Conservation (phyloP, 352 stramenopile species). For the Nothophytophthora sp. region DNA sequence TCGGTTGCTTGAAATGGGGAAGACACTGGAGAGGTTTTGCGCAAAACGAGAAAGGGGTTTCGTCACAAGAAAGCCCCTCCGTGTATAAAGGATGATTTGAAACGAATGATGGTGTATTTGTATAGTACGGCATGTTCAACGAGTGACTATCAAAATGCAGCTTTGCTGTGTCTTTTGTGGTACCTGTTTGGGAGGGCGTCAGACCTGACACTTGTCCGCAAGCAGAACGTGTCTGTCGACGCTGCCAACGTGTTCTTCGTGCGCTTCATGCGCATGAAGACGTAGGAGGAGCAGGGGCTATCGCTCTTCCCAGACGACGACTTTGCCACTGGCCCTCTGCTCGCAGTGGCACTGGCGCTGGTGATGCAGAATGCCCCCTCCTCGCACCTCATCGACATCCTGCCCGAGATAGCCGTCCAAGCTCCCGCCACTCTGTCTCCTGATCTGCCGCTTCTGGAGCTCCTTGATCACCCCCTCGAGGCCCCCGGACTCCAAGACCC, state of each 20-base stretch:
- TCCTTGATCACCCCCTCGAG: conserved; percentile 1
- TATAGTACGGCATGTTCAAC: conserved; percentile 6
- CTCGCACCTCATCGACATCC: conserved; percentile 1
- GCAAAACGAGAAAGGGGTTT: conserved; percentile 2
- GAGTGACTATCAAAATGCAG: conserved; percentile 15
- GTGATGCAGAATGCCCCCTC: not conserved
- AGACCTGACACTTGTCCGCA: conserved; percentile 18
- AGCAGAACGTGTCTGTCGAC: conserved; percentile 21
- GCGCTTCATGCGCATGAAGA: conserved; percentile 29
- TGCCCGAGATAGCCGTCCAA: not conserved
- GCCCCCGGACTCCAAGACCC: no score
- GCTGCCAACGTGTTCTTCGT: conserved; percentile 10
- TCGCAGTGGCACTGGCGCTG: conserved; percentile 11
- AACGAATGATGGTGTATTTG: conserved; percentile 8
- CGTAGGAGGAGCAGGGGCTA: conserved; percentile 21
- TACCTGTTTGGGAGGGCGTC: conserved; percentile 29
- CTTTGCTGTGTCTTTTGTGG: conserved; percentile 19
- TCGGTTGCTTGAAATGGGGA: conserved; percentile 9
- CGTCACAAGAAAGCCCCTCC: conserved; percentile 7
- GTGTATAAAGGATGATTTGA: no score
- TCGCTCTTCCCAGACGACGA: conserved; percentile 26
- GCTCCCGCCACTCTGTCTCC: not conserved
- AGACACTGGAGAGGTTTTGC: conserved; percentile 5
- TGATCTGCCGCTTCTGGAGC: conserved; percentile 1
- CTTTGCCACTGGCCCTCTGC: conserved; percentile 21